A percentile compares a stretch with the other conserved stretches of the same genome.
phyloP scores from a whole-genome alignment of 306 rosid genomes.

The Casuarina glauca region DNA sequence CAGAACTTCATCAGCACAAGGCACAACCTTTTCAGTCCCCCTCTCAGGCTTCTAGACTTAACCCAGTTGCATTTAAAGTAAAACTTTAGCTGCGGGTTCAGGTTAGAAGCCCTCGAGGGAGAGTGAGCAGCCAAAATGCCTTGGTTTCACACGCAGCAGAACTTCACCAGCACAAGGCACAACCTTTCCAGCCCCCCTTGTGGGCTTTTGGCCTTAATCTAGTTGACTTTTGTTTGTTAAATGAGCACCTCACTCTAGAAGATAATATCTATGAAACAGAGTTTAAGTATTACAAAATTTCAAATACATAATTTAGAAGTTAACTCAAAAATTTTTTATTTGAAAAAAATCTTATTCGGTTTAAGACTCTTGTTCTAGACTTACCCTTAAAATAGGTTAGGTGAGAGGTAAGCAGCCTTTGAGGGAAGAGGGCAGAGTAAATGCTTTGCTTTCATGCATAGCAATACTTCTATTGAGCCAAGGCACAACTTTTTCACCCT shows the following conservation, averaged over 20 bases:
- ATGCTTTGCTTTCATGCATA: neutral
- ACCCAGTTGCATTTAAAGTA: neutral
- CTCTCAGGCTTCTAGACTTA: neutral
- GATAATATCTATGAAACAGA: too few species aligned
- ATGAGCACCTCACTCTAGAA: too few species aligned
- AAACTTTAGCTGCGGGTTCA: neutral
- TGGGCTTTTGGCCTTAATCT: neutral
- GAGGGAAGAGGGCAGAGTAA: slow-evolving; percentile 34
- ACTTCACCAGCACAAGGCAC: neutral
- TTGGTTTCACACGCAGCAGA: neutral
- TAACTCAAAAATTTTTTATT: too few species aligned
- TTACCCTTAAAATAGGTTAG: too few species aligned
- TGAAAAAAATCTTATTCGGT: too few species aligned
- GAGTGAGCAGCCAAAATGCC: slow-evolving; percentile 29
- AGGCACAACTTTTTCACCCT: neutral
- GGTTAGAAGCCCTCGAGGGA: slow-evolving; percentile 33
- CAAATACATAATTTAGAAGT: too few species aligned
- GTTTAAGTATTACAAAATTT: too few species aligned
- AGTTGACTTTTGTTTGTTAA: too few species aligned
- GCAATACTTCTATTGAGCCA: neutral
- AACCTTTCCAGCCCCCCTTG: neutral
- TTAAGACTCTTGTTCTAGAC: too few species aligned
- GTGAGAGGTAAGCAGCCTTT: neutral
- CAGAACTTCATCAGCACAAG: neutral
- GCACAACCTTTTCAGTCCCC: neutral